Evolutionary conservation across 768 basidiomycete genomes (phyloP).

Genomic region (Pluteus cervinus): DNA sequence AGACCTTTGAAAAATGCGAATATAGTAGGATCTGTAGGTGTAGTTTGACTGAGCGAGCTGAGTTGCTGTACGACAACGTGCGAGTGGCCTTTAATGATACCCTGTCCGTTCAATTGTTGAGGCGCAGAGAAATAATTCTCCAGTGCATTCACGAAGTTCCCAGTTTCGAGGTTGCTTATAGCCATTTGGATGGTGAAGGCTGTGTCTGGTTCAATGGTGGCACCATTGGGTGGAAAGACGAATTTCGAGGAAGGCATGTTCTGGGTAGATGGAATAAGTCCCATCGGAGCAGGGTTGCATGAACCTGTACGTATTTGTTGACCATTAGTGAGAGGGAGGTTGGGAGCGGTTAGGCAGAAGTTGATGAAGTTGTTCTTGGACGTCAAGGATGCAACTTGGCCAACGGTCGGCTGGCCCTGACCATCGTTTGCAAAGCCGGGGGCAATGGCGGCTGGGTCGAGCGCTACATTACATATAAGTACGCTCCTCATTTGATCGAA

Average conservation of each 20-base stretch:
- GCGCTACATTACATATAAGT: background rate
- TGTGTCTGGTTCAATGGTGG: conserved; percentile 36
- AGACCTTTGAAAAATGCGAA: conserved; percentile 58
- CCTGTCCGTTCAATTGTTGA: conserved; percentile 43
- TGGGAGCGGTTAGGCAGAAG: conserved; percentile 39
- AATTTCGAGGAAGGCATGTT: conserved; percentile 48
- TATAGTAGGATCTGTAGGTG: conserved; percentile 38
- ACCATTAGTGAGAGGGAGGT: conserved; percentile 49
- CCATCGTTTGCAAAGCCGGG: background rate
- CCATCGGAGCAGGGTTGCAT: conserved; percentile 56
- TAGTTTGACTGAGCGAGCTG: conserved; percentile 34
- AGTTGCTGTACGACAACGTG: conserved; percentile 54
- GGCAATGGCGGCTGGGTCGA: conserved; percentile 1
- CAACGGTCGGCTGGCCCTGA: conserved; percentile 13
- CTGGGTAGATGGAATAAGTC: conserved; percentile 39
- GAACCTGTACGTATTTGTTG: conserved; percentile 45
- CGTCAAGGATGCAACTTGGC: conserved; percentile 47
- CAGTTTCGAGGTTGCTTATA: conserved; percentile 40
- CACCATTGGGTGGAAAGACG: conserved; percentile 35
- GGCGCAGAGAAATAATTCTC: conserved; percentile 52
- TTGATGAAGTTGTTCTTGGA: conserved; percentile 61
- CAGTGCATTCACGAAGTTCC: conserved; percentile 52
- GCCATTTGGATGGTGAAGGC: conserved; percentile 47
- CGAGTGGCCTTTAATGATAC: conserved; percentile 50
- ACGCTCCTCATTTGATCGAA: background rate